phyloP scores from a whole-genome alignment of 148 eudicot genomes.

The Pouteria glomerata region DNA sequence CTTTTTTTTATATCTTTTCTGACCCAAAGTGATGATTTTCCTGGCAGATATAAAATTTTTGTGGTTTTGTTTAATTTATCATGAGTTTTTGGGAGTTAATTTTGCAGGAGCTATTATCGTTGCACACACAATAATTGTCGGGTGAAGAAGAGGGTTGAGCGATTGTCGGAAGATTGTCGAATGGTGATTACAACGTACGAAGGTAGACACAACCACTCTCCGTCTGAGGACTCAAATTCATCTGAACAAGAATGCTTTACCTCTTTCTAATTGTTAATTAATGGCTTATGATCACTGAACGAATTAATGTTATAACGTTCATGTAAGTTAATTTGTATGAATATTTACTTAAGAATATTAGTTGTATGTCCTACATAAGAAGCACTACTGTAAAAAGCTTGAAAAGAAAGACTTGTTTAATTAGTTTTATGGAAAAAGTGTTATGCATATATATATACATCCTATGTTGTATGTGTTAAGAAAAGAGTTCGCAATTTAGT shows the following conservation, averaged over 20 bases:
- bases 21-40: no score
- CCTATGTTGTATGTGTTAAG: no score
- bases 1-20: no score
- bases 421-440: no score
- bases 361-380: no score
- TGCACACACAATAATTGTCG: constrained; percentile 73
- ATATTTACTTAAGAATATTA: no score
- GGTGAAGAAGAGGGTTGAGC: constrained; percentile 82
- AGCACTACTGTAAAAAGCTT: not conserved
- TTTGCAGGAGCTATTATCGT: constrained; percentile 74
- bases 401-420: no score
- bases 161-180: constrained; percentile 71
- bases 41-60: no score
- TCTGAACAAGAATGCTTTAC: constrained; percentile 62
- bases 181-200: constrained; percentile 87
- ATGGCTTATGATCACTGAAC: not conserved
- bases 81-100: not conserved
- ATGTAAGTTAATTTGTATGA: no score
- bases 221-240: constrained; percentile 60
- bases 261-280: constrained; percentile 31
- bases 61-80: no score
- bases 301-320: not conserved
- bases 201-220: constrained; percentile 77
- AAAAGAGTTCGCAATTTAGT: no score
- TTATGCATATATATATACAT: no score